Evolutionary conservation across 768 basidiomycete genomes (phyloP).

Genomic region (Coprinopsis cinerea): DNA sequence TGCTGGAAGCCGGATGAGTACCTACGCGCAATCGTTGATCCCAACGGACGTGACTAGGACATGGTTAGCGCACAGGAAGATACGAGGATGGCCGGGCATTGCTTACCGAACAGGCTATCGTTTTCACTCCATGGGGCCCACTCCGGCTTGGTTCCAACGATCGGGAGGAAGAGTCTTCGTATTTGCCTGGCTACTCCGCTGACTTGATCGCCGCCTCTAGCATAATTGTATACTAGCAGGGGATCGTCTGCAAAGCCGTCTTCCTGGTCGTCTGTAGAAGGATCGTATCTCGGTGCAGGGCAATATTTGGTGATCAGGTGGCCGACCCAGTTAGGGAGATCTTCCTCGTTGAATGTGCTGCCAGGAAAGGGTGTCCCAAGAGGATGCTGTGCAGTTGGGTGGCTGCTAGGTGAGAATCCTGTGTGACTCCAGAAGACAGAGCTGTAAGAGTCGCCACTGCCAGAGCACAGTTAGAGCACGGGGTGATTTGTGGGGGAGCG

Average conservation of each 20-base stretch:
- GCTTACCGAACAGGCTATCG: constrained; percentile 44
- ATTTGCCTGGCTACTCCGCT: constrained; percentile 37
- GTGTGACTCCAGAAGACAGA: constrained; percentile 26
- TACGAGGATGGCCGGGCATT: background rate
- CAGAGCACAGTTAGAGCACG: background rate
- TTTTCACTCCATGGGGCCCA: constrained; percentile 37
- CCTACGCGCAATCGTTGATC: constrained; percentile 61
- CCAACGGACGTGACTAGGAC: constrained; percentile 58
- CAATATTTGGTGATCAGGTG: constrained; percentile 42
- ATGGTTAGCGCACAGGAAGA: background rate
- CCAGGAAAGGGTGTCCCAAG: constrained; percentile 49
- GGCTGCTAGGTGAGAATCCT: constrained; percentile 12
- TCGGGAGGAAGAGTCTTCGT: constrained; percentile 30
- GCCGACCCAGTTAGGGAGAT: constrained; percentile 57
- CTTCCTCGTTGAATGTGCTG: constrained; percentile 38
- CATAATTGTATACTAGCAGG: constrained; percentile 54
- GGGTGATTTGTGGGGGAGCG: background rate
- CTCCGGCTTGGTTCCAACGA: constrained; percentile 27
- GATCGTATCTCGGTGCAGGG: constrained; percentile 29
- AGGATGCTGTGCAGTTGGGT: constrained; percentile 38
- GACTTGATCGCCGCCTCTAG: constrained; percentile 45
- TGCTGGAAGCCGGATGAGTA: background rate
- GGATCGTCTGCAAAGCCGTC: constrained; percentile 25
- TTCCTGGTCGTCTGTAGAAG: constrained; percentile 22
- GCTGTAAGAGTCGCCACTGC: constrained; percentile 60